Evolutionary conservation across 257 asterid genomes (phyloP), one percentile per base, ranked within the genome.

Genomic region (Ehretia macrophylla): DNA sequence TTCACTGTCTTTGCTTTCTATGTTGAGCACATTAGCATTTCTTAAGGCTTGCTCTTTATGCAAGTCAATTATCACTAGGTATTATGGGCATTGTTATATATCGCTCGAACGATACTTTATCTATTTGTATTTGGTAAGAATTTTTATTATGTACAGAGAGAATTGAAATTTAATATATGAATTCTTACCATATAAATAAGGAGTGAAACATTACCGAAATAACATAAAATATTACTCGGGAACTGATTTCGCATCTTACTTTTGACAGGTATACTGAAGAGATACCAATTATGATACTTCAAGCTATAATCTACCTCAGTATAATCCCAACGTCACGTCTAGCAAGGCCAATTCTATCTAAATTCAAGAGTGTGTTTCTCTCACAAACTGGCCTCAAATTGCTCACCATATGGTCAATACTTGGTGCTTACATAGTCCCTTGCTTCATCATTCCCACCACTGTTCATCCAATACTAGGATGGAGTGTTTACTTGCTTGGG

Each of bases 401-500:
- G 59, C 61, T 81, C 1, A 96, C 97, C 4, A 8, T 86, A 47
- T 83, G 91, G 84, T 82, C 82, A 68, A 75, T 92, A 67, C 64
- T 83, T 9, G 89, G 90, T 0, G 89, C 97, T 44, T 86, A 88
- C 50, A 64, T 69, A 5, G 53, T 79, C 72, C 97, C 97, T 0
- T 75, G 86, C 70, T 76, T 84, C 75, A 60, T 88, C 32, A 77
- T 84, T 14, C 99, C 99, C 16, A 79, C 64, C 74, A 88, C 97
- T 0, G 65, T 89, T 48, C 97, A 92, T 60, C 99, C 99, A 0
- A 27, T 88, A 2, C 66, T 89, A 0, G 99, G 99, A 1, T 92
- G 99, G 99, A 65, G 77, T 45, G 65, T 88, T 45, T 92, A 88
- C 75, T 70, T 88, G 67, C 68, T 89, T 3, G 99, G 99, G 4